Evolutionary conservation across 108 stramenopile genomes (phyloP), one percentile per base, ranked within the genome.

Genomic region (Skeletonema menzelii): DNA sequence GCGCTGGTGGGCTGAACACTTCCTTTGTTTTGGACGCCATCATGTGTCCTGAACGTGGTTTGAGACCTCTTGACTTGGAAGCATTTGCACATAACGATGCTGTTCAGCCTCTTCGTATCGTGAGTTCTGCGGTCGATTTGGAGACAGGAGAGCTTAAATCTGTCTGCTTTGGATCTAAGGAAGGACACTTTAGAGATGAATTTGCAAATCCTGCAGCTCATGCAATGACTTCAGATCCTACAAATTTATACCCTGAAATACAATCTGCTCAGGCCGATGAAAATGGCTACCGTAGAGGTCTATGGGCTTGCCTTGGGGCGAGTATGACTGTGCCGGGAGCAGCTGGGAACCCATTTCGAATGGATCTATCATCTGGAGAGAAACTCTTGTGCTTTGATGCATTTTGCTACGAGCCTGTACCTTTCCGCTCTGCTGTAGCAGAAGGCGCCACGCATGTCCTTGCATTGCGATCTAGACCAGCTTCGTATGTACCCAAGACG

Each of bases 271-370:
- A 72, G 17, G 77, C 59, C 5, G 77, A 76, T 72, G 70, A 56
- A 47, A 40, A 76, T 56, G 79, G 79, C 2, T 56, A 80, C 26
- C 77, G 91, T 15, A 68, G 81, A 57, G 90, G 90, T 17, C 59
- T 94, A 17, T 91, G 88, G 86, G 87, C 90, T 12, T 94, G 92
- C 53, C 65, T 94, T 8, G 79, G 87, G 57, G 85, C 90, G 0
- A 83, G 82, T 31, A 94, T 94, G 92, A 85, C 82, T n/a, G 92
- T 94, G n/a, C 92, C 92, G 2, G 92, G 87, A 56, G 92, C 87
- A 26, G 89, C 89, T 22, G 90, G 92, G 7, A 73, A 84, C 11
- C 92, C 92, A 8, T 67, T 88, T 44, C 59, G 62, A 10, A 47
- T 94, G 79, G 44, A 72, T 37, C 65, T 83, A 62, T 72, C 76